Conservation (phyloP, 257 asterid species). For the Voacanga thouarsii region DNA sequence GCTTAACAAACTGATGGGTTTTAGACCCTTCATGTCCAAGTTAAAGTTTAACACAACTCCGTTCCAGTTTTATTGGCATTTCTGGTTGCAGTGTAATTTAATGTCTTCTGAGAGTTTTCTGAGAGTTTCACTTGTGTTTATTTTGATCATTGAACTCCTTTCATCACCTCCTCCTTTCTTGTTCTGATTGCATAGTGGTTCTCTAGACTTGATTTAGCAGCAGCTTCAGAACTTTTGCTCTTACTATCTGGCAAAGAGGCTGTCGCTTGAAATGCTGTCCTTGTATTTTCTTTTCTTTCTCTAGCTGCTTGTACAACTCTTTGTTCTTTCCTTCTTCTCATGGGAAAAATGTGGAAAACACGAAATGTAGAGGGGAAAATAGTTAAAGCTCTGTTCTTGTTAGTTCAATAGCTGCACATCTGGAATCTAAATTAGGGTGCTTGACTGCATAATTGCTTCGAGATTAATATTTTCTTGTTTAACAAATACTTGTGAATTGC, state of each 20-base stretch:
- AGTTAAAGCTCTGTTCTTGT: not conserved
- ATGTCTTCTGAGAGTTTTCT: not conserved
- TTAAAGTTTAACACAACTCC: not conserved
- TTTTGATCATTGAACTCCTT: constrained; percentile 3
- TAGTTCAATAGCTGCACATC: not conserved
- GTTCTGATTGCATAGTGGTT: not conserved
- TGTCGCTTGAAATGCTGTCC: not conserved
- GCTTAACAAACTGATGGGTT: not conserved
- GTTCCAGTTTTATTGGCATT: not conserved
- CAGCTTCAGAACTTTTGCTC: not conserved
- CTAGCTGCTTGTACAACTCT: not conserved
- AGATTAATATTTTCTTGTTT: constrained; percentile 7
- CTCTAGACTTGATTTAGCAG: not conserved
- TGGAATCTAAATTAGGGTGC: not conserved
- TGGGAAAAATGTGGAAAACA: not conserved
- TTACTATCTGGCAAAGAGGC: not conserved
- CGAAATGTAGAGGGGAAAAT: not conserved
- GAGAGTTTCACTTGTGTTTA: not conserved
- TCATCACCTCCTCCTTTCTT: not conserved
- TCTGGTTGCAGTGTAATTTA: not conserved
- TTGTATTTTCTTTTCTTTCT: not conserved
- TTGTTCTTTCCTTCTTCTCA: not conserved
- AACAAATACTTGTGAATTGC: constrained; percentile 33
- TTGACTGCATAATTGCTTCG: not conserved
- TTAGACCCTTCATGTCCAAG: not conserved